Percentiles rank a stretch among this genome's conserved stretches.
Evolutionary conservation across 352 stramenopile genomes (phyloP).

Genomic region (Pythium apleroticum): DNA sequence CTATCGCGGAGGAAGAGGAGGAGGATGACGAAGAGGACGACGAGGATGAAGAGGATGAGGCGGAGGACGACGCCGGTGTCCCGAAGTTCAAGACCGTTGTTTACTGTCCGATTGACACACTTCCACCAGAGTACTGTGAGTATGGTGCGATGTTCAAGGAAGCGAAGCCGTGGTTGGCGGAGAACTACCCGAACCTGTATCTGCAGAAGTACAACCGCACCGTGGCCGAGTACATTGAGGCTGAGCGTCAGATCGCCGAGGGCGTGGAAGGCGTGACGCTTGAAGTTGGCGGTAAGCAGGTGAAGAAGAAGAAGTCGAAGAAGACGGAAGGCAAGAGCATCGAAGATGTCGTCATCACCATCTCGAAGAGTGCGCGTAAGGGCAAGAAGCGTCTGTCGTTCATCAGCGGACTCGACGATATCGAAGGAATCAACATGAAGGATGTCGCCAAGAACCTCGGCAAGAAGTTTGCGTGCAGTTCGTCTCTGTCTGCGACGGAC

Average conservation of each 20-base stretch:
- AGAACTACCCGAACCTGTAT: slow-evolving; percentile 69
- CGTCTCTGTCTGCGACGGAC: slow-evolving; percentile 76
- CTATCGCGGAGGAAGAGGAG: slow-evolving; percentile 18
- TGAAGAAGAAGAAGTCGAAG: slow-evolving; percentile 87
- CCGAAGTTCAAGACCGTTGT: slow-evolving; percentile 61
- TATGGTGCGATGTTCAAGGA: slow-evolving; percentile 86
- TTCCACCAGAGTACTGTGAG: slow-evolving; percentile 85
- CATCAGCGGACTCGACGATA: slow-evolving; percentile 80
- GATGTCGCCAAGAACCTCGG: slow-evolving; percentile 76
- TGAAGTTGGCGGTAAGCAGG: slow-evolving; percentile 66
- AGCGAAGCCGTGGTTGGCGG: slow-evolving; percentile 79
- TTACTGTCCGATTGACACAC: slow-evolving; percentile 84
- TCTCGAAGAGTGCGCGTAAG: slow-evolving; percentile 77
- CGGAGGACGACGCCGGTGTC: slow-evolving; percentile 36
- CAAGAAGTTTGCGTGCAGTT: slow-evolving; percentile 83
- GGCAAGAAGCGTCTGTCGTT: slow-evolving; percentile 80
- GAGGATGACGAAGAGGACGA: slow-evolving; percentile 40
- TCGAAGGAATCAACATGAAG: slow-evolving; percentile 83
- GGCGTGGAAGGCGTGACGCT: slow-evolving; percentile 78
- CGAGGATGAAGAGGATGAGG: slow-evolving; percentile 44
- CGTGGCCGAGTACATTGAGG: slow-evolving; percentile 69
- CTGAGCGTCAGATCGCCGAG: slow-evolving; percentile 75
- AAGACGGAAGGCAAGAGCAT: slow-evolving; percentile 70
- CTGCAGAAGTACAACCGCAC: slow-evolving; percentile 87
- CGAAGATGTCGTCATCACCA: slow-evolving; percentile 63